Conservation (phyloP, 2,329 filamentous ascomycete species). For the Neonectria hederae region DNA sequence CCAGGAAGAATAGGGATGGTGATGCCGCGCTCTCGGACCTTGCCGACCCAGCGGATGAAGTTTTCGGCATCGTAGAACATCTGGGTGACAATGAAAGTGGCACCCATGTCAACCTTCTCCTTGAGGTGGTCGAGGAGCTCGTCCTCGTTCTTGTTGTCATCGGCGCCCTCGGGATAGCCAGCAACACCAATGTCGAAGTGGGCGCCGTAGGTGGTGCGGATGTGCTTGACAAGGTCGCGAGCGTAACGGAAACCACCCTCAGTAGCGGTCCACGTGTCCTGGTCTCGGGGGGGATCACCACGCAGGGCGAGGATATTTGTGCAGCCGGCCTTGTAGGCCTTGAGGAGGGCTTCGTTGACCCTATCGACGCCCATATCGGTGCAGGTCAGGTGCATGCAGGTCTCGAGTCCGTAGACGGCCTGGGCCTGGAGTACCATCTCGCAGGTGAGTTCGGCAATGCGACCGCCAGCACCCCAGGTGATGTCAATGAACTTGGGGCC, state of each 20-base stretch:
- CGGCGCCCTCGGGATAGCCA: conserved; percentile 94
- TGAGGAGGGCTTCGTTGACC: conserved; percentile 86
- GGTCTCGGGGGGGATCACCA: conserved; percentile 91
- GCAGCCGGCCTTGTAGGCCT: conserved; percentile 93
- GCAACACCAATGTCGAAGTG: conserved; percentile 98
- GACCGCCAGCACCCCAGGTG: conserved; percentile 96
- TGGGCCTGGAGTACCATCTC: conserved; percentile 98
- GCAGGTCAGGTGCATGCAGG: conserved; percentile 98
- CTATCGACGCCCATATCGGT: conserved; percentile 96
- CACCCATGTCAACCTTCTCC: conserved; percentile 95
- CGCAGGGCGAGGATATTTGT: conserved; percentile 95
- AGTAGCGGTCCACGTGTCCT: conserved; percentile 91
- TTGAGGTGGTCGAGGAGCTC: conserved; percentile 90
- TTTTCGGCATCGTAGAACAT: conserved; percentile 99
- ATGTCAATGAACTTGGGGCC: conserved; percentile 97
- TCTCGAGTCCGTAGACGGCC: conserved; percentile 94
- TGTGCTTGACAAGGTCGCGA: conserved; percentile 87
- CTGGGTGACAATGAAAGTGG: conserved; percentile 94
- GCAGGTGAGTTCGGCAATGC: conserved; percentile 89
- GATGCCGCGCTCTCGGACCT: conserved; percentile 86
- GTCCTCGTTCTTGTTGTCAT: conserved; percentile 90
- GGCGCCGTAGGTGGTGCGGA: conserved; percentile 73
- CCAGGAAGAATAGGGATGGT: conserved; percentile 84
- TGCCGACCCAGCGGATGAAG: conserved; percentile 89
- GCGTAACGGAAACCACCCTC: conserved; percentile 92